Base-by-base conservation (phyloP, 73 alveolate species). In the Blepharisma japonicum region DNA sequence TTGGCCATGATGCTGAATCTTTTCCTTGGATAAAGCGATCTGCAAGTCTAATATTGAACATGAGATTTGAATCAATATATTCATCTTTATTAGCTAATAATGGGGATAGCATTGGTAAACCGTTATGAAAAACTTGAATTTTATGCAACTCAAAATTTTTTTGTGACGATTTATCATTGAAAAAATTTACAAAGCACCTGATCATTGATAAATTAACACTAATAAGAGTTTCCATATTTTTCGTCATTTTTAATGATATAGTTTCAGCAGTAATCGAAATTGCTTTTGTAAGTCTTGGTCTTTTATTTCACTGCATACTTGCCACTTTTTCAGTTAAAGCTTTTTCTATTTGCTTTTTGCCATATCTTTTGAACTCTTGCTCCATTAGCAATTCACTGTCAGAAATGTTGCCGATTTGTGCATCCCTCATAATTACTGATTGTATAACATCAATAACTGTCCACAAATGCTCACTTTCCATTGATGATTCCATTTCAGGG, bases 401-500 rank as follows among this genome's bases (percentile, higher is more conserved):
- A 25, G 47, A 14, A n/a, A 61, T 25, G 47, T 4, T n/a, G 18
- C 74, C 74, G 5, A 61, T 61, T 8, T 20, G 23, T 32, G 42
- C 42, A 32, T 32, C 42, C 42, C 42, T 32, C 42, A 32, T 32
- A 32, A 32, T 32, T 3, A 32, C 42, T 8, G 39, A n/a, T 5
- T 61, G 14, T 14, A 61, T 25, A 25, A 61, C 23, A 2, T 61
- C 74, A n/a, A 61, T 25, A 14, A 61, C 11, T 20, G 50, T 25
- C 74, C 74, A 61, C 18, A 61, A 61, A 9, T 61, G 47, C 18
- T 61, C 47, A 25, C 74, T 61, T 61, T 61, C 74, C n/a, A 61
- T 61, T 18, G 50, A n/a, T 20, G 74, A n/a, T 14, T 14, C 46
- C 39, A 61, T 25, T 61, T 61, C 74, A 20, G 74, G 74, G 14